phyloP scores from a whole-genome alignment of 768 basidiomycete species.

The Mycena capillaripes region DNA sequence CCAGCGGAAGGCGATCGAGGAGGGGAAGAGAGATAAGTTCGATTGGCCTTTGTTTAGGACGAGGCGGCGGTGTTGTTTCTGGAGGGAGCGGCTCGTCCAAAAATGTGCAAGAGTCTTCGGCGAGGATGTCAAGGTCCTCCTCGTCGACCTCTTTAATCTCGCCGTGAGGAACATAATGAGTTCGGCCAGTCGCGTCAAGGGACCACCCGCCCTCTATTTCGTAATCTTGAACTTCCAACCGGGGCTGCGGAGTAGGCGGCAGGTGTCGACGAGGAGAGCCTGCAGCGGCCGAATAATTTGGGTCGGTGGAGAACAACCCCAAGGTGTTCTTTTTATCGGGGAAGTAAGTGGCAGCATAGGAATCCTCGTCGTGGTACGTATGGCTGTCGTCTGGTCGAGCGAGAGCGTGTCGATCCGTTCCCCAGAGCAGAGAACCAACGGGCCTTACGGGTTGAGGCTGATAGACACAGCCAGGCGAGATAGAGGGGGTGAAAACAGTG shows the following conservation, averaged over 20 bases:
- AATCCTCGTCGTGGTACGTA: conserved; percentile 9
- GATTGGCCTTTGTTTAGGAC: conserved; percentile 22
- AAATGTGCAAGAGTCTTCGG: conserved; percentile 7
- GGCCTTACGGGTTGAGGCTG: conserved; percentile 23
- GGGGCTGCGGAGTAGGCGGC: conserved; percentile 12
- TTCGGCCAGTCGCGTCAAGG: conserved; percentile 27
- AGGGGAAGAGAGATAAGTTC: conserved; percentile 19
- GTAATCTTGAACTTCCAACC: conserved; percentile 21
- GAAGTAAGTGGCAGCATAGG: conserved; percentile 12
- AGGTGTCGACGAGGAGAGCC: conserved; percentile 3
- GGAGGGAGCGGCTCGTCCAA: conserved; percentile 10
- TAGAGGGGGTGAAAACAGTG: not conserved
- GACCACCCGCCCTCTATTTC: conserved; percentile 39
- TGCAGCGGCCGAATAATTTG: conserved; percentile 3
- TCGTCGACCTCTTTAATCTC: conserved; percentile 30
- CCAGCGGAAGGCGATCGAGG: conserved; percentile 18
- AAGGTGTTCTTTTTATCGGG: conserved; percentile 21
- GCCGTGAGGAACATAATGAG: conserved; percentile 34
- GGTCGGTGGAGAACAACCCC: conserved; percentile 21
- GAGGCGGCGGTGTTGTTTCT: conserved; percentile 24
- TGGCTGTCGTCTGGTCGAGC: conserved; percentile 2
- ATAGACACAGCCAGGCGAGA: conserved; percentile 8
- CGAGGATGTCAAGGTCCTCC: not conserved
- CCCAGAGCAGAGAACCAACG: conserved; percentile 19
- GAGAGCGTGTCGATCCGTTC: conserved; percentile 4